Evolutionary conservation across 83 land plant species (phyloP).

Genomic region (Thuja plicata): DNA sequence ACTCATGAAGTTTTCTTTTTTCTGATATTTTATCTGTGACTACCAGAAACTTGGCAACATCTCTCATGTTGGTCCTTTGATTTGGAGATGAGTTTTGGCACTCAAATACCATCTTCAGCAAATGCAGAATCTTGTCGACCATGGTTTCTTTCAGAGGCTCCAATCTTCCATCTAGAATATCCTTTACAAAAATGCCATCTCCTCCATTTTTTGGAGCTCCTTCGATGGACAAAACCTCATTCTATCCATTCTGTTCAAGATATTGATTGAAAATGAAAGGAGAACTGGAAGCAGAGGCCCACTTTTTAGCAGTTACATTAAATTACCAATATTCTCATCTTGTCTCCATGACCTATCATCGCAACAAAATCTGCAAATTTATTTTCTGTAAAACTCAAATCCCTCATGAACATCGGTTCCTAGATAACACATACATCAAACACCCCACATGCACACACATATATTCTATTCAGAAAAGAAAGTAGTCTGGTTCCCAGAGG

Average conservation of each 20-base stretch:
- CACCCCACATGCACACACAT: neutral
- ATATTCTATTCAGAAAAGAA: neutral
- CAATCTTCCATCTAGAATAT: neutral
- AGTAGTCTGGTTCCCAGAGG: neutral
- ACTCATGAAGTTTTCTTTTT: neutral
- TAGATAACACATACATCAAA: neutral
- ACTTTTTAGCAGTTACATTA: too few relatives aligned
- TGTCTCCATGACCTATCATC: neutral
- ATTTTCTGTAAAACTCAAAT: neutral
- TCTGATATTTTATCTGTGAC: too few relatives aligned
- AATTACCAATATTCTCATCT: too few relatives aligned
- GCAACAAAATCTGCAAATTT: neutral
- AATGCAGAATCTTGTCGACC: neutral
- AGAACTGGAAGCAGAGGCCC: too few relatives aligned
- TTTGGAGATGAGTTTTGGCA: neutral
- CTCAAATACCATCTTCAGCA: neutral
- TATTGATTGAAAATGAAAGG: too few relatives aligned
- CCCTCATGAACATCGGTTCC: neutral
- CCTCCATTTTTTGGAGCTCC: neutral
- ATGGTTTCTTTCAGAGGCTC: neutral
- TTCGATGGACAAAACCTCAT: too few relatives aligned
- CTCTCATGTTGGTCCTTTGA: neutral
- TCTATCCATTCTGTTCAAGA: too few relatives aligned
- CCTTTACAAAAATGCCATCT: conserved; percentile 1
- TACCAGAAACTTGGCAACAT: neutral